Base-by-base conservation (phyloP, 2,329 filamentous ascomycete genomes). In the Sphaceloma murrayae region DNA sequence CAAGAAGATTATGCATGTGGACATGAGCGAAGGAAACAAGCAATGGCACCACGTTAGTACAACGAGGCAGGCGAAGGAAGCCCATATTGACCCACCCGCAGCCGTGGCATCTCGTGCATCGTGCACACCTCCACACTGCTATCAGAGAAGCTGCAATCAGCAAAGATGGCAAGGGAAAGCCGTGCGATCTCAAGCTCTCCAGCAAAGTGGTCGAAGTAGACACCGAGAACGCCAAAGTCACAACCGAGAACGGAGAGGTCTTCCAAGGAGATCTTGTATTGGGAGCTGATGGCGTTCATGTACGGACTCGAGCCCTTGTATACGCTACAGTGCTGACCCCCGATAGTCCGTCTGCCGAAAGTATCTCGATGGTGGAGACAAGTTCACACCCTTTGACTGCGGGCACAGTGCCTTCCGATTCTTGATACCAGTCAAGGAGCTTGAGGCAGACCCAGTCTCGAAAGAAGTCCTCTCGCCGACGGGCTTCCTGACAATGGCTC, bases 401-500 rank as follows among this genome's bases (percentile, higher is more conserved):
- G 74, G 74, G 2, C 75, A 75, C 53, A 73, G 68, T 32, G 73
- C 74, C 1, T 78, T 75, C 54, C 65, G 75, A 5, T 78, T 77
- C 56, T 54, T 77, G 4, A 63, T 78, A 0, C 60, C 66, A 0
- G 63, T 65, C 1, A 66, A 73, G 11, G 46, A 49, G 8, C 21
- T 49, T 34, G 32, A 44, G 34, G 46, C 31, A 6, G 48, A 51
- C 21, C 46, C 46, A 7, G 22, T 29, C n/a, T 67, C 57, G 31
- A 63, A 40, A 6, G 59, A 60, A 10, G 61, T 67, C 33, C 63
- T 58, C 0, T 51, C 57, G 3, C 13, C 21, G 4, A 55, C 61
- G 1, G 66, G 68, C 2, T 48, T 66, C 11, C 52, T 72, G 10
- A 55, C 61, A n/a, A 67, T 72, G 55, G 66, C 63, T 50, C 62